Evolutionary conservation across 768 basidiomycete genomes (phyloP).

Genomic region (Cystofilobasidium macerans): DNA sequence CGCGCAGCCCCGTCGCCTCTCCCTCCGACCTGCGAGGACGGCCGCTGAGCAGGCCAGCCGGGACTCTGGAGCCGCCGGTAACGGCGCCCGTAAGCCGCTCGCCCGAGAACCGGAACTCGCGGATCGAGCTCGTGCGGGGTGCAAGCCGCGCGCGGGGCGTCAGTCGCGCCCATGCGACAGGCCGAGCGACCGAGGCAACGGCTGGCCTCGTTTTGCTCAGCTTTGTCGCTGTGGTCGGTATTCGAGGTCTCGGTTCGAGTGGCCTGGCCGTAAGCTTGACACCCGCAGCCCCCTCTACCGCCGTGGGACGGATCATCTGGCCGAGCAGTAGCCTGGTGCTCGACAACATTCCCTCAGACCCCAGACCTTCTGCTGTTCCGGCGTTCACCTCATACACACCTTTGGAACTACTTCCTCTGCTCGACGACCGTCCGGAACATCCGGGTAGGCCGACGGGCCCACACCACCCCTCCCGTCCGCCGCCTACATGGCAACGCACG

Average conservation of each 20-base stretch:
- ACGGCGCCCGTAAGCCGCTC: not conserved
- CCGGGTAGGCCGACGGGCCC: not conserved
- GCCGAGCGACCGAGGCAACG: not conserved
- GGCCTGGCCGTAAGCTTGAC: not conserved
- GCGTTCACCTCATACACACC: not conserved
- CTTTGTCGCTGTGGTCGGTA: slow-evolving; percentile 6
- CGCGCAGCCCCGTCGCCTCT: not conserved
- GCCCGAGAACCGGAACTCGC: not conserved
- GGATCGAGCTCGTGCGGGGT: not conserved
- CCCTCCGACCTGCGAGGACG: not conserved
- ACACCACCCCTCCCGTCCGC: slow-evolving; percentile 3
- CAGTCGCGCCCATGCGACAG: not conserved
- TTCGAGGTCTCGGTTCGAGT: not conserved
- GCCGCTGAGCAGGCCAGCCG: not conserved
- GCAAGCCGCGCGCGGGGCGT: not conserved
- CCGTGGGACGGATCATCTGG: slow-evolving; percentile 8
- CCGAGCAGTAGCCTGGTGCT: too few species aligned
- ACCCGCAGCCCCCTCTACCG: not conserved
- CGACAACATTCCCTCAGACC: too few species aligned
- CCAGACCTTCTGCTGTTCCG: too few species aligned
- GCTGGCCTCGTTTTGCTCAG: slow-evolving; percentile 18
- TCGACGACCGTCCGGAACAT: not conserved
- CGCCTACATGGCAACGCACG: slow-evolving; percentile 11
- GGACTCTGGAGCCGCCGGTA: not conserved
- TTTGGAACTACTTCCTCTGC: not conserved